phyloP scores from a whole-genome alignment of 2,329 filamentous ascomycete genomes.

The Leptographium flavum region DNA sequence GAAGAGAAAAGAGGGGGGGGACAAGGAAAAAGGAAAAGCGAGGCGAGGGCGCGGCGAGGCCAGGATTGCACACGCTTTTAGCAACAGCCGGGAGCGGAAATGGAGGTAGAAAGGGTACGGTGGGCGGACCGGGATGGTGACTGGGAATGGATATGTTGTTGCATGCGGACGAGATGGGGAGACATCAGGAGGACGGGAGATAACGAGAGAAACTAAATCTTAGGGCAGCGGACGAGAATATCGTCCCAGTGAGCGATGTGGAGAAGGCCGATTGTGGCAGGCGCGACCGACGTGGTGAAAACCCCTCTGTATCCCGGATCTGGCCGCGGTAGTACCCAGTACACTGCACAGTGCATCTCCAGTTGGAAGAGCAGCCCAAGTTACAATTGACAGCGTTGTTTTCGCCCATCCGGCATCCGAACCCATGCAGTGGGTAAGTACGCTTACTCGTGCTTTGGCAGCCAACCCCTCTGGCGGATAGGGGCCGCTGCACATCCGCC shows the following conservation, averaged over 20 bases:
- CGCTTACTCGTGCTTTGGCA: too few relatives aligned
- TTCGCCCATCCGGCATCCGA: too few relatives aligned
- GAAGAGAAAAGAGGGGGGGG: neutral
- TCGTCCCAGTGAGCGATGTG: neutral
- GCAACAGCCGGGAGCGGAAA: neutral
- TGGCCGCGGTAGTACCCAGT: slow-evolving; percentile 2
- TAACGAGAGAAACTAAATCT: neutral
- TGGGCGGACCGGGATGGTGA: neutral
- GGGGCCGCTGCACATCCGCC: too few relatives aligned
- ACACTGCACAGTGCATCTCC: neutral
- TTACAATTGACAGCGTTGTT: too few relatives aligned
- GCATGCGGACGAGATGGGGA: neutral
- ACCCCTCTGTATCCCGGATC: slow-evolving; percentile 2
- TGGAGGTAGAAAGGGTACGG: neutral
- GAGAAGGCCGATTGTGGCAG: neutral
- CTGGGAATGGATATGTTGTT: neutral
- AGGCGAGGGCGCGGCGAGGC: neutral
- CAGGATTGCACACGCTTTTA: neutral
- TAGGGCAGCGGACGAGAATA: neutral
- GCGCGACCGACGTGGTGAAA: neutral
- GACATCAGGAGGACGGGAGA: neutral
- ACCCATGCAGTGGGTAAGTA: too few relatives aligned
- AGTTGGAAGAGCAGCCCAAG: neutral
- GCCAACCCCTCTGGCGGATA: too few relatives aligned
- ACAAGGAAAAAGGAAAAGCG: neutral